Evolutionary conservation across 805 yeast genomes (phyloP).

Genomic region (Candida sphagnicola): DNA sequence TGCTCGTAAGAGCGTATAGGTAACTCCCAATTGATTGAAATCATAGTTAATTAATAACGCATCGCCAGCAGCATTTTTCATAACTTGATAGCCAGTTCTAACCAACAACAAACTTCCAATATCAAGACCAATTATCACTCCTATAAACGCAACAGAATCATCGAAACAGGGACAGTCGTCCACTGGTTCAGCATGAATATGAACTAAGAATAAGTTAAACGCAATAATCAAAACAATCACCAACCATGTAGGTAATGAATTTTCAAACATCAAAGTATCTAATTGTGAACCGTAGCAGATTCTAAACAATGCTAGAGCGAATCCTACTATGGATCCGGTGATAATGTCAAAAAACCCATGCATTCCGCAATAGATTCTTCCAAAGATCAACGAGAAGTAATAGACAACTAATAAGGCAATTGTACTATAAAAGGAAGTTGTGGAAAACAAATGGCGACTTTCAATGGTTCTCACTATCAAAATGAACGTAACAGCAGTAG

Average conservation of each 20-base stretch:
- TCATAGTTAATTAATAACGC: conserved; percentile 41
- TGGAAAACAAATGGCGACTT: conserved; percentile 7
- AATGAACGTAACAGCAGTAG: conserved; percentile 71
- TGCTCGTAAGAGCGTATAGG: conserved; percentile 44
- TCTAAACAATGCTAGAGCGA: conserved; percentile 47
- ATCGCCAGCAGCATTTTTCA: conserved; percentile 14
- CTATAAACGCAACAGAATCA: conserved; percentile 89
- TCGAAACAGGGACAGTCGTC: conserved; percentile 97
- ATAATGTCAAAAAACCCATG: conserved; percentile 83
- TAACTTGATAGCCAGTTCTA: conserved; percentile 23
- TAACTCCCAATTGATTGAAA: conserved; percentile 38
- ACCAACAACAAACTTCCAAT: conserved; percentile 51
- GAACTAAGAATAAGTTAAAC: conserved; percentile 49
- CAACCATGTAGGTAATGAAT: conserved; percentile 17
- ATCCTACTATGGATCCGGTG: conserved; percentile 66
- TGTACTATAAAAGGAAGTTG: conserved; percentile 12
- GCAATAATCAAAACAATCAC: conserved; percentile 35
- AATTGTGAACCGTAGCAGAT: conserved; percentile 33
- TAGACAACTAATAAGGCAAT: conserved; percentile 38
- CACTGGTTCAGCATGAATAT: conserved; percentile 75
- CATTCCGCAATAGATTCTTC: conserved; percentile 95
- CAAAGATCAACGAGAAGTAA: conserved; percentile 62
- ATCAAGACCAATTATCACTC: conserved; percentile 79
- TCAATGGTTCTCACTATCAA: conserved; percentile 14
- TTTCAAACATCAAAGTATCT: conserved; percentile 40